Evolutionary conservation across 495 filamentous ascomycete genomes (phyloP), one percentile per base, ranked within the genome.

Genomic region (Talaromyces proteolyticus): DNA sequence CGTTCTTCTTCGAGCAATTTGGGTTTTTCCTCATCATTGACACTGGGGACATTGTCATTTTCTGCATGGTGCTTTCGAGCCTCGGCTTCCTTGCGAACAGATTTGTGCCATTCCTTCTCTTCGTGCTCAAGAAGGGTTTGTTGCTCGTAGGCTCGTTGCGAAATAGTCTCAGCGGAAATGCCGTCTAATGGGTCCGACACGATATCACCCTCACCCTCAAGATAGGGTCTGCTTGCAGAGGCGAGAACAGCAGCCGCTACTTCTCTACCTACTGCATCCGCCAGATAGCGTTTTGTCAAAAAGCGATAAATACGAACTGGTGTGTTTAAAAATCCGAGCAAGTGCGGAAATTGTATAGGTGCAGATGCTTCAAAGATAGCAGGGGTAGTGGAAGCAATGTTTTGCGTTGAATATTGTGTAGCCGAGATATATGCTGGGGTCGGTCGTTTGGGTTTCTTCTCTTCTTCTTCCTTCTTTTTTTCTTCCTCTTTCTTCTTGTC

Each of bases 261-360:
- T 42, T 95, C 81, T n/a, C 88, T 86, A 39, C 93, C 94, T 48
- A 95, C 84, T 4, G 81, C 73, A 57, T 99, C 92, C 39, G 94
- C 94, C 16, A 96, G 75, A 39, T 80, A 66, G 12, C 94, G 88
- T 42, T 89, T 85, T 62, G 82, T 96, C 37, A 99, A 73, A 76
- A 89, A 99, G 41, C 93, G 89, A 59, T 88, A 87, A 45, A 96
- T 61, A 29, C 93, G 82, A 54, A 81, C 88, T 0, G 89, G 89
- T 0, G 91, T 96, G 67, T 94, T 92, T 42, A 91, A 67, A 73
- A 99, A 94, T 51, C 93, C 93, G 22, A 99, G 86, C 44, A 97
- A 78, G 61, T 96, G 91, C 0, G 93, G 93, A 65, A 95, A 85
- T 36, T 75, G 69, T 39, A 99, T 76, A 6, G 85, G 77, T n/a